These are phyloP conservation scores for Apiospora rasikravindrae DNA, from an alignment of 2,329 filamentous ascomycete genomes.

Conservation along the genomic window DNA sequence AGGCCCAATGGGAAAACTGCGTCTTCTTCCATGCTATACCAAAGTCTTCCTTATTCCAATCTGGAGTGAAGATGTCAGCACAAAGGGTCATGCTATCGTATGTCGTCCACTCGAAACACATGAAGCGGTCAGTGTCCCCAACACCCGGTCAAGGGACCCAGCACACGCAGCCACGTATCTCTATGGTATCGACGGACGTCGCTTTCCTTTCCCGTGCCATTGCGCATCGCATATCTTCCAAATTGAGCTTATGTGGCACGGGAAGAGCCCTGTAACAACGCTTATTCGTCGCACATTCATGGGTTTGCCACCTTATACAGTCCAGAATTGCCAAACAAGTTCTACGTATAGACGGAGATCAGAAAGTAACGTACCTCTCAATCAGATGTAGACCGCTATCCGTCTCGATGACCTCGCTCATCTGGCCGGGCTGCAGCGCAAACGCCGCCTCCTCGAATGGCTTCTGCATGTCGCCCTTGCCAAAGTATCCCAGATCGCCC, in stretches of 20 bases:
- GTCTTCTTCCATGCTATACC: background rate
- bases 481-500: slow-evolving; percentile 95
- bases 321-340: background rate
- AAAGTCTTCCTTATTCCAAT: slow-evolving; percentile 1
- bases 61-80: slow-evolving; percentile 1
- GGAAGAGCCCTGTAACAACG: background rate
- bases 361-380: slow-evolving; percentile 56
- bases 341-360: background rate
- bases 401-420: slow-evolving; percentile 88
- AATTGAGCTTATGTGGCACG: background rate
- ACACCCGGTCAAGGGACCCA: background rate
- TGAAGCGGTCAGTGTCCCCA: background rate
- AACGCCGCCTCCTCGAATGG: slow-evolving; percentile 98
- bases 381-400: slow-evolving; percentile 95
- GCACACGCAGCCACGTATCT: background rate
- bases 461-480: slow-evolving; percentile 95
- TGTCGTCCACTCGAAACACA: background rate
- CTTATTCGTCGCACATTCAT: background rate
- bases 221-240: background rate
- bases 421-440: slow-evolving; percentile 81
- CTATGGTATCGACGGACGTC: background rate
- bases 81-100: background rate
- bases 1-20: background rate
- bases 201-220: background rate
- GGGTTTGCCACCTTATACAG: background rate